Evolutionary conservation across 2,329 filamentous ascomycete species (phyloP), one percentile per base, ranked within the genome.

Genomic region (Epichloe hybrida): DNA sequence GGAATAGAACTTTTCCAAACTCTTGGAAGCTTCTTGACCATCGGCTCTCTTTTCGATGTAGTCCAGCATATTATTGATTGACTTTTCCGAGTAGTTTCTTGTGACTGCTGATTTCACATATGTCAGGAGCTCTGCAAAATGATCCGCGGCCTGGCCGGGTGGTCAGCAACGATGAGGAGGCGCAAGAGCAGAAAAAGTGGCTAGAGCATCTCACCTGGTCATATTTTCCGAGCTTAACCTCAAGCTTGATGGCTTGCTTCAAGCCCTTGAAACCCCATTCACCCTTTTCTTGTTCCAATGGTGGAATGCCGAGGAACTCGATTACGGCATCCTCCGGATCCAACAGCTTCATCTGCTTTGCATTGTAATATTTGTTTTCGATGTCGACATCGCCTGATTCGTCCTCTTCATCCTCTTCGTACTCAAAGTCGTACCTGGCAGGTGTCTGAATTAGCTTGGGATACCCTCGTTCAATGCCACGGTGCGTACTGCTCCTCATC

Each of bases 311-410:
- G n/a, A 97, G 72, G 61, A 98, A 98, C 66, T 97, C 91, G 37
- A 83, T 81, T 51, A 98, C 86, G 2, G 93, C 93, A 59, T 88
- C 88, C 61, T 93, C 81, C 0, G 91, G 89, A 52, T 90, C 88
- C 55, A 84, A 83, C 42, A 76, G 75, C 73, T 97, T 98, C 65
- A 95, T 83, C 71, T 97, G 91, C 71, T 98, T 98, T 42, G 93
- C 93, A 69, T 96, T 97, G 77, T 97, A 98, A 74, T 98, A 98
- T 72, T 95, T 96, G 74, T 98, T 98, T 67, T 98, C 93, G 66
- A 97, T 94, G 58, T 91, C 89, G 60, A 96, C 86, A 65, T 96
- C 88, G 52, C 84, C 89, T 35, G 79, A 81, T 52, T 95, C 84
- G 42, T 94, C 87, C 46, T 93, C 89, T 51, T 95, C 88, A 57